These are phyloP conservation scores for Monilinia fructigena DNA, from an alignment of 2,329 filamentous ascomycete species.

Conservation along the genomic window DNA sequence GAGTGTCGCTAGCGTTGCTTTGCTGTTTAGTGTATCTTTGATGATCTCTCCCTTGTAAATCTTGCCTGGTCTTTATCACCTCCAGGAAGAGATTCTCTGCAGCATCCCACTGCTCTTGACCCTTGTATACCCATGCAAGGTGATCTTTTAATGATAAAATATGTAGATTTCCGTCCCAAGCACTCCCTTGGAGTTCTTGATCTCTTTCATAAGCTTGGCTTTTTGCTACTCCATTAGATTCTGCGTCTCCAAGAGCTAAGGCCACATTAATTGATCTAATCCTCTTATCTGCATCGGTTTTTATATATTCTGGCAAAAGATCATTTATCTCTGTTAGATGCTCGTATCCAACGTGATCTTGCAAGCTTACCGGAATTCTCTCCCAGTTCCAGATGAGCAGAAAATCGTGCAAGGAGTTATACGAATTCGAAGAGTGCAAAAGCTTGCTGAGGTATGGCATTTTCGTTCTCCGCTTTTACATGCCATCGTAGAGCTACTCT, in stretches of 20 bases:
- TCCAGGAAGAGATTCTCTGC: neutral
- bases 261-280: neutral
- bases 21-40: neutral
- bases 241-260: neutral
- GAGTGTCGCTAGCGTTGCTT: neutral
- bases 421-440: neutral
- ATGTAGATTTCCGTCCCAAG: neutral
- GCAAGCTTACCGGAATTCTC: neutral
- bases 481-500: neutral
- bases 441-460: neutral
- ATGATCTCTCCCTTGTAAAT: neutral
- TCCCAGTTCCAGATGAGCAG: conserved; percentile 1
- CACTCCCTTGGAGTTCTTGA: neutral
- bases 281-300: neutral
- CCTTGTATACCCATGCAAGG: neutral
- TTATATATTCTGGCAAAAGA: neutral
- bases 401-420: neutral
- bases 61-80: neutral
- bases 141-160: neutral
- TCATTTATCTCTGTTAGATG: neutral
- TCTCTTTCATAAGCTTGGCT: neutral
- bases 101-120: no score
- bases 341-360: neutral
- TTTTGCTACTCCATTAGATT: neutral
- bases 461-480: neutral